phyloP scores from a whole-genome alignment of 257 asterid genomes.

The Oldenlandia corymbosa region DNA sequence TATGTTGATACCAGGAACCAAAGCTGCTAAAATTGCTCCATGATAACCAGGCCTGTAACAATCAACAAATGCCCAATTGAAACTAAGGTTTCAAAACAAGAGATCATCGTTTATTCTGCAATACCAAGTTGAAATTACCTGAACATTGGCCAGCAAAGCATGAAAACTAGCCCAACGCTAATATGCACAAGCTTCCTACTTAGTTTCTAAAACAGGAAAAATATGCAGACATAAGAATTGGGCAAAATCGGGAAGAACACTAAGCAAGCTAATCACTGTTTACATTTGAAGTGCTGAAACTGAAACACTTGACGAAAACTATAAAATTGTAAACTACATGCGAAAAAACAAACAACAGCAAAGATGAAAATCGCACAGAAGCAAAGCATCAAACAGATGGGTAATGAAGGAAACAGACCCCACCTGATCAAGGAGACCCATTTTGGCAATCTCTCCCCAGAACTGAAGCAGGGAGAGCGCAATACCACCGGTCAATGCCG shows the following conservation, averaged over 20 bases:
- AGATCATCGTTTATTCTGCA: not conserved
- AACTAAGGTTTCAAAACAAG: slow-evolving; percentile 1
- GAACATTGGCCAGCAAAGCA: slow-evolving; percentile 99
- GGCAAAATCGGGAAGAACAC: no score
- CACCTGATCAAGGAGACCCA: slow-evolving; percentile 38
- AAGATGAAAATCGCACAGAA: no score
- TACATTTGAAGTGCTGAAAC: no score
- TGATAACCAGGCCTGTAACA: slow-evolving; percentile 62
- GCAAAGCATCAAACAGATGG: not conserved
- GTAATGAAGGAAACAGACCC: not conserved
- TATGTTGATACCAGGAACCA: slow-evolving; percentile 63
- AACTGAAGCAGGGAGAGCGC: slow-evolving; percentile 31
- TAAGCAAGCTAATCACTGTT: no score
- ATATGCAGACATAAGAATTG: not conserved
- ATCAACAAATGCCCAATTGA: slow-evolving; percentile 17
- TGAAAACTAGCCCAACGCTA: slow-evolving; percentile 75
- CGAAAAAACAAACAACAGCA: not conserved
- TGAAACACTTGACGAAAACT: no score
- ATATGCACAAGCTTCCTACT: slow-evolving; percentile 69
- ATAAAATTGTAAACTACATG: no score
- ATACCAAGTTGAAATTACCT: slow-evolving; percentile 45
- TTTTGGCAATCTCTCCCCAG: slow-evolving; percentile 39
- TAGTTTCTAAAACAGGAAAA: slow-evolving; percentile 31
- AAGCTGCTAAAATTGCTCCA: slow-evolving; percentile 74
- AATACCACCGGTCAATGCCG: slow-evolving; percentile 29